These are phyloP conservation scores for Logfia minima DNA, from an alignment of 129 eudicot species.

Conservation along the genomic window DNA sequence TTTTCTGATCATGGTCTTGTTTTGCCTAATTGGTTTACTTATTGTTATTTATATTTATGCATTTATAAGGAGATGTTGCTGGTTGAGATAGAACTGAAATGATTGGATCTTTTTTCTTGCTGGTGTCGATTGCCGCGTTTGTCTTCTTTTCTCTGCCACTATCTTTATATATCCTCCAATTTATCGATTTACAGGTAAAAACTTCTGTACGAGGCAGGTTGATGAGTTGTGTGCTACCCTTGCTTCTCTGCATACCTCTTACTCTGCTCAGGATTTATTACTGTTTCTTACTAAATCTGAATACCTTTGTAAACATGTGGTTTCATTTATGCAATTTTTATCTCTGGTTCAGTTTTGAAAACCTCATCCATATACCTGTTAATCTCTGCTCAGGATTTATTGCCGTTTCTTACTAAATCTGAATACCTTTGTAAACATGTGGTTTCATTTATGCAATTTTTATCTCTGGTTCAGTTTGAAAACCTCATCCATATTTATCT, in stretches of 20 bases:
- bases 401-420: constrained; percentile 74
- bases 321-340: constrained; percentile 74
- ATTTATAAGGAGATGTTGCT: too few species aligned
- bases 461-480: constrained; percentile 58
- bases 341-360: constrained; percentile 59
- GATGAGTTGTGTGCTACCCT: constrained; percentile 52
- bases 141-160: too few species aligned
- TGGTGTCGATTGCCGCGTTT: too few species aligned
- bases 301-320: constrained; percentile 71
- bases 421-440: constrained; percentile 73
- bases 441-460: constrained; percentile 77
- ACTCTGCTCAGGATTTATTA: constrained; percentile 63
- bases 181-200: constrained; percentile 59
- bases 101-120: too few species aligned
- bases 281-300: constrained; percentile 79
- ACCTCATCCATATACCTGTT: constrained; percentile 45
- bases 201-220: constrained; percentile 68
- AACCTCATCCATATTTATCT: not conserved
- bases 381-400: constrained; percentile 64
- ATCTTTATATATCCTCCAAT: too few species aligned
- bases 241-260: constrained; percentile 41
- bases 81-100: too few species aligned
- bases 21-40: too few species aligned
- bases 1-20: too few species aligned
- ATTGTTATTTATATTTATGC: too few species aligned